These are phyloP conservation scores for Fomitopsis betulina DNA, from an alignment of 1,284 basidiomycete genomes.

Conservation along the genomic window DNA sequence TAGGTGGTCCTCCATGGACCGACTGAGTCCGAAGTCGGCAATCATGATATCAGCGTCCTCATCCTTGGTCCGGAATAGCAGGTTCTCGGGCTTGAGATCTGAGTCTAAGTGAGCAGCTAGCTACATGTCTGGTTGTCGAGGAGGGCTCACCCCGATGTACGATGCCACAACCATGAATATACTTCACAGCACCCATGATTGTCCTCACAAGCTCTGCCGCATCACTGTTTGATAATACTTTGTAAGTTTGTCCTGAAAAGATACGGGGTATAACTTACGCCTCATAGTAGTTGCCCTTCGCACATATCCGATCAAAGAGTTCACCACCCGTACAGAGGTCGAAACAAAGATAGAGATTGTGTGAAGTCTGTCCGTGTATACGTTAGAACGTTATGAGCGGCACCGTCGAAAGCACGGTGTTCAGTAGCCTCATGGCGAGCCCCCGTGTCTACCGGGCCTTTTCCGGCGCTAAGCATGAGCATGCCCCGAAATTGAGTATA, in stretches of 20 bases:
- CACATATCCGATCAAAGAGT: conserved; percentile 97
- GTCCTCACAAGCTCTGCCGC: conserved; percentile 88
- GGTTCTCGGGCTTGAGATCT: conserved; percentile 97
- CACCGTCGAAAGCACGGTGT: not conserved
- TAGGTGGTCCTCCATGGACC: conserved; percentile 85
- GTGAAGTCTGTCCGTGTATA: conserved; percentile 58
- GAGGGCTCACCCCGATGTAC: conserved; percentile 80
- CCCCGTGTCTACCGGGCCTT: not conserved
- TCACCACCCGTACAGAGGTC: conserved; percentile 98
- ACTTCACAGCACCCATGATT: conserved; percentile 84
- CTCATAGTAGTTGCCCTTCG: conserved; percentile 96
- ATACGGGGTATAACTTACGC: conserved; percentile 46
- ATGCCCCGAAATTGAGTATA: not conserved
- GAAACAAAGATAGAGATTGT: conserved; percentile 94
- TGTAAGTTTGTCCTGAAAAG: not conserved
- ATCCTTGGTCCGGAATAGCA: conserved; percentile 86
- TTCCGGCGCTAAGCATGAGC: not conserved
- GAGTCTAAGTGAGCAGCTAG: not conserved
- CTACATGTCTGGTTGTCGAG: not conserved
- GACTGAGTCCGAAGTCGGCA: conserved; percentile 92
- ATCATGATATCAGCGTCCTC: conserved; percentile 96
- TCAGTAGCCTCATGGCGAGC: not conserved
- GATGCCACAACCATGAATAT: conserved; percentile 90
- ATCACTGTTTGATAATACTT: conserved; percentile 50
- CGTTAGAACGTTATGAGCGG: not conserved